A percentile compares a stretch with the other conserved stretches of the same genome.
Evolutionary conservation across 2,329 filamentous ascomycete species (phyloP).

Genomic region (Alternaria atra): DNA sequence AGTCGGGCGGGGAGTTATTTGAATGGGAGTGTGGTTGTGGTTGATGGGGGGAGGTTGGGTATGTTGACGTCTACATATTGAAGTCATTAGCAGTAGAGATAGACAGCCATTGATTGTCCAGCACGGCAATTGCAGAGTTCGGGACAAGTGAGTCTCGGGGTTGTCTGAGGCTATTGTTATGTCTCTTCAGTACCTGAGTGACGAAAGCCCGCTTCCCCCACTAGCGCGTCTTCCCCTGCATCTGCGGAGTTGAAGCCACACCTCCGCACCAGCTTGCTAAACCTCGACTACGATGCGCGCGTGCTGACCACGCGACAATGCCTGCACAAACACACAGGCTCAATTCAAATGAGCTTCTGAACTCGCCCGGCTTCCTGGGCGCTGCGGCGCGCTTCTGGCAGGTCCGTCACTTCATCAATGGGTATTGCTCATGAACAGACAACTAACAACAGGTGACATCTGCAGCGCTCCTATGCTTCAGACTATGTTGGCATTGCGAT

Average conservation of each 20-base stretch:
- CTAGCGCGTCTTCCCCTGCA: conserved; percentile 12
- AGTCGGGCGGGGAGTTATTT: conserved; percentile 71
- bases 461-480: conserved; percentile 80
- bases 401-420: conserved; percentile 33
- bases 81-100: background rate
- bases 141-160: background rate
- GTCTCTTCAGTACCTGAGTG: background rate
- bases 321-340: conserved; percentile 40
- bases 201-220: background rate
- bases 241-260: conserved; percentile 33
- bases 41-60: conserved; percentile 70
- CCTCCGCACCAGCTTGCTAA: conserved; percentile 25
- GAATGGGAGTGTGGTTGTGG: conserved; percentile 69
- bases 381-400: conserved; percentile 62
- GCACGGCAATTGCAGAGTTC: background rate
- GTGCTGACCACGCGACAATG: conserved; percentile 37
- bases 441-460: conserved; percentile 20
- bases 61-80: conserved; percentile 66
- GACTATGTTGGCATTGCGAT: conserved; percentile 84
- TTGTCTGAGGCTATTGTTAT: background rate
- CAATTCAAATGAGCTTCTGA: conserved; percentile 34
- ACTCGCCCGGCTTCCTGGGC: conserved; percentile 54
- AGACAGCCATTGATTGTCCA: background rate
- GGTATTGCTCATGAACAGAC: background rate
- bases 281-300: conserved; percentile 20